A percentile compares a stretch with the other conserved stretches of the same genome.
Conservation (phyloP, 169 alveolate genomes). For the Eimeria sp. region DNA sequence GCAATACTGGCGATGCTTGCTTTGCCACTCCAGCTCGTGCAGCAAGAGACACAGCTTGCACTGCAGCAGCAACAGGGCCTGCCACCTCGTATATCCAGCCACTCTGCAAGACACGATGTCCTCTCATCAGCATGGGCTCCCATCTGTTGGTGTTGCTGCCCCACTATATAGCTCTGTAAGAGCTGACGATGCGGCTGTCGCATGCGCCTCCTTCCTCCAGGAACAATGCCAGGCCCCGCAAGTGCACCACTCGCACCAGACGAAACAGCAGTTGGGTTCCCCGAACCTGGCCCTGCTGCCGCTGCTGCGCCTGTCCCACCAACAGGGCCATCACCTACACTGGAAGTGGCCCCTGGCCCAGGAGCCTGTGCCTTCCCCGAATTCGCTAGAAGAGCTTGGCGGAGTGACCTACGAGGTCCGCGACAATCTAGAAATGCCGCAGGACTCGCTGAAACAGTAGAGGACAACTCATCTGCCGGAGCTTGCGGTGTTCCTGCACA, state of each 20-base stretch:
- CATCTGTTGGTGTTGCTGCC: slow-evolving; percentile 66
- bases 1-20: background rate
- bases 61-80: slow-evolving; percentile 69
- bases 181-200: slow-evolving; percentile 75
- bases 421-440: slow-evolving; percentile 26
- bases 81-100: slow-evolving; percentile 45
- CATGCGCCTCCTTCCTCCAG: slow-evolving; percentile 74
- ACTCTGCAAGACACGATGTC: slow-evolving; percentile 54
- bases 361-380: slow-evolving; percentile 70
- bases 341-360: background rate
- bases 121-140: slow-evolving; percentile 65
- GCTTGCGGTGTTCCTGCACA: slow-evolving; percentile 31
- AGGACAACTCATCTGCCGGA: background rate
- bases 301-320: slow-evolving; percentile 15
- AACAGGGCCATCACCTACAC: background rate
- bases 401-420: slow-evolving; percentile 69
- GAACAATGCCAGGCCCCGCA: background rate
- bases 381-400: slow-evolving; percentile 69
- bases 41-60: slow-evolving; percentile 49
- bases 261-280: background rate
- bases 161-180: slow-evolving; percentile 64
- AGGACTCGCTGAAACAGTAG: slow-evolving; percentile 35
- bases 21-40: slow-evolving; percentile 15
- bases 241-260: background rate
- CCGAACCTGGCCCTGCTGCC: slow-evolving; percentile 3